Base-by-base conservation (phyloP, 148 eudicot species). In the Rhododendron williamsianum region DNA sequence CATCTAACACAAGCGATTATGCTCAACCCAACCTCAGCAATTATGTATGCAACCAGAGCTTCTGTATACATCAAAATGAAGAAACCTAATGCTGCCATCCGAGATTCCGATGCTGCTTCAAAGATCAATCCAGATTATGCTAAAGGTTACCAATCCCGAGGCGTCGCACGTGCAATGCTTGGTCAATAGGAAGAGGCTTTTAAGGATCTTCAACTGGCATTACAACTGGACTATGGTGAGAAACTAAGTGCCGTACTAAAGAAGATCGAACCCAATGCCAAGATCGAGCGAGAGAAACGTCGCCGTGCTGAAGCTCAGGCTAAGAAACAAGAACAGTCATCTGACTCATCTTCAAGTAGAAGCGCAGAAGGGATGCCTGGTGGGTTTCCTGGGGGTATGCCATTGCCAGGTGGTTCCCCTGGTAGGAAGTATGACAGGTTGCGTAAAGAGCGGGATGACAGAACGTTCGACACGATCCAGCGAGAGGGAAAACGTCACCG, bases 121-220 rank as follows among this genome's bases (percentile, higher is more conserved):
- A 88, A 95, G 97, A 93, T 94, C 81, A 94, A 96, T 85, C 97
- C 99, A 18, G 97, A 96, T 90, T 94, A 97, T 87, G 97, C 98
- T 2, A 96, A 96, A 91, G 98, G 98, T 23, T 89, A 96, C 88
- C 94, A 94, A 89, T 83, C 94, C 33, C 92, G 98, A 38, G 98
- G 97, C n/a, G 91, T 94, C 87, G 98, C 99, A 33, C 89, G 89
- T 76, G 93, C 98, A 78, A 91, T 96, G 99, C 92, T 96, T 83
- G 98, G 97, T 30, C 92, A 92, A 65, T 96, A 98, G 99, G 93
- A 89, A 93, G 99, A 94, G 85, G 97, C 98, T 87, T 94, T 94
- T 49, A 91, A 92, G 89, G 99, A 96, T 91, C 94, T 96, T 84
- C 98, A 93, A 84, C 84, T 93, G 88, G 99, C 98, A 49, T 93